A percentile compares a stretch with the other conserved stretches of the same genome.
Conservation (phyloP, 768 basidiomycete species). For the Lentinula edodes region DNA sequence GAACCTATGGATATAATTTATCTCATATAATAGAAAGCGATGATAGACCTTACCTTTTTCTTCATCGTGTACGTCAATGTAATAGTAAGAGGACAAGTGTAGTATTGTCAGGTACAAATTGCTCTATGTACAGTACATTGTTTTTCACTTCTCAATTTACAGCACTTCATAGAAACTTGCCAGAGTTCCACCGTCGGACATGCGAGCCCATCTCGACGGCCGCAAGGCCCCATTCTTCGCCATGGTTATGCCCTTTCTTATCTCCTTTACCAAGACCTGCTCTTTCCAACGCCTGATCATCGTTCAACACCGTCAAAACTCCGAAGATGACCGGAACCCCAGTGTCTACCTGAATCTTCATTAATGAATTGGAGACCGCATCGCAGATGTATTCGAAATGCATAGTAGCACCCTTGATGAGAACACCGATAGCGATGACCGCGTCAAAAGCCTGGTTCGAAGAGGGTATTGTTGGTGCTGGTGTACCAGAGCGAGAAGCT, state of each 20-base stretch:
- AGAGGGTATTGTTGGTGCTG: slow-evolving; percentile 34
- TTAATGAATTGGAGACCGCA: slow-evolving; percentile 87
- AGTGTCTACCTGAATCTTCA: slow-evolving; percentile 91
- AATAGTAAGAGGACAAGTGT: background rate
- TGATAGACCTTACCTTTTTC: slow-evolving; percentile 46
- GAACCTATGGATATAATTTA: slow-evolving; percentile 49
- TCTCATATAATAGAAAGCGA: slow-evolving; percentile 6
- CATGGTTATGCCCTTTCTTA: slow-evolving; percentile 90
- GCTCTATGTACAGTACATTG: background rate
- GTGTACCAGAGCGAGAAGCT: slow-evolving; percentile 47
- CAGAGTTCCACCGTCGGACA: slow-evolving; percentile 61
- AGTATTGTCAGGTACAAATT: background rate
- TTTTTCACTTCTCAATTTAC: background rate
- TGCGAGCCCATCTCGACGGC: slow-evolving; percentile 90
- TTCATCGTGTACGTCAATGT: slow-evolving; percentile 33
- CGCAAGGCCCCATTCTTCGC: slow-evolving; percentile 95
- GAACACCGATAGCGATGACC: slow-evolving; percentile 93
- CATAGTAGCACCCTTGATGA: slow-evolving; percentile 98
- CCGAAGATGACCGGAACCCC: slow-evolving; percentile 96
- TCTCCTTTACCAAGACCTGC: slow-evolving; percentile 77
- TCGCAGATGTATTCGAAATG: slow-evolving; percentile 99
- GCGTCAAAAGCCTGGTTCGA: slow-evolving; percentile 79
- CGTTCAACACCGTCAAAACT: slow-evolving; percentile 86
- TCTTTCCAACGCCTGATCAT: slow-evolving; percentile 91
- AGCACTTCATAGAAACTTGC: slow-evolving; percentile 40